A percentile compares a stretch with the other conserved stretches of the same genome.
Evolutionary conservation across 2,329 filamentous ascomycete species (phyloP).

Genomic region (Colletotrichum limetticola): DNA sequence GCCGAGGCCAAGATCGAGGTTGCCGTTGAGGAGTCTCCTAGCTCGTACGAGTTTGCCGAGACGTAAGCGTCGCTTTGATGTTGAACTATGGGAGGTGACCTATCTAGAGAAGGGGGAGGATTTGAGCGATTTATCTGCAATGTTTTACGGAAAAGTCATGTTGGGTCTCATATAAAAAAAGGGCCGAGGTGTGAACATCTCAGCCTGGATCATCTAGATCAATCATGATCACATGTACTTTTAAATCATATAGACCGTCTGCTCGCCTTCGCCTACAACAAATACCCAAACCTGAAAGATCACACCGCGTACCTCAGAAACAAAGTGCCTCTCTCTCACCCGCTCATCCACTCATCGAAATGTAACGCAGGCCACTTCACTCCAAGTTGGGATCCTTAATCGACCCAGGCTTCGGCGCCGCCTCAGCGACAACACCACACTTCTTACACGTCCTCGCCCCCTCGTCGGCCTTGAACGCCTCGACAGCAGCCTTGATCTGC

Average conservation of each 20-base stretch:
- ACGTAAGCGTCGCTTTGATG: slow-evolving; percentile 58
- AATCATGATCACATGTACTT: slow-evolving; percentile 22
- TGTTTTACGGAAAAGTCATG: neutral
- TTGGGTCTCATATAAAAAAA: neutral
- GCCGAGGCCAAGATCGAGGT: slow-evolving; percentile 89
- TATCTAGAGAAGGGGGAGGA: neutral
- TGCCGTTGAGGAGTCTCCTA: slow-evolving; percentile 80
- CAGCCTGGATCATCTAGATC: slow-evolving; percentile 1
- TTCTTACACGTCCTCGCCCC: slow-evolving; percentile 78
- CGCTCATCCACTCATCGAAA: neutral
- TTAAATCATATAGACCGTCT: slow-evolving; percentile 18
- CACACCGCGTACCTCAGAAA: neutral
- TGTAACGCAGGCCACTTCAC: slow-evolving; percentile 34
- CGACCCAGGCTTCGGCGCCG: slow-evolving; percentile 69
- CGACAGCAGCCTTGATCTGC: slow-evolving; percentile 93
- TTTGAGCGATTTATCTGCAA: neutral
- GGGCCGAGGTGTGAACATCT: neutral
- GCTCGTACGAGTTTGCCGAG: slow-evolving; percentile 81
- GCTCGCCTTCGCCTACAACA: slow-evolving; percentile 18
- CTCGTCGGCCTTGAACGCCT: slow-evolving; percentile 77
- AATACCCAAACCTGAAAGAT: neutral
- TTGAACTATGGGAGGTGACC: neutral
- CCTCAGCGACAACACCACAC: slow-evolving; percentile 82
- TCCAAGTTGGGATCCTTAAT: slow-evolving; percentile 69
- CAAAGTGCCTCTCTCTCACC: neutral